Base-by-base conservation (phyloP, 306 rosid species). In the Elaeagnus macrophylla region DNA sequence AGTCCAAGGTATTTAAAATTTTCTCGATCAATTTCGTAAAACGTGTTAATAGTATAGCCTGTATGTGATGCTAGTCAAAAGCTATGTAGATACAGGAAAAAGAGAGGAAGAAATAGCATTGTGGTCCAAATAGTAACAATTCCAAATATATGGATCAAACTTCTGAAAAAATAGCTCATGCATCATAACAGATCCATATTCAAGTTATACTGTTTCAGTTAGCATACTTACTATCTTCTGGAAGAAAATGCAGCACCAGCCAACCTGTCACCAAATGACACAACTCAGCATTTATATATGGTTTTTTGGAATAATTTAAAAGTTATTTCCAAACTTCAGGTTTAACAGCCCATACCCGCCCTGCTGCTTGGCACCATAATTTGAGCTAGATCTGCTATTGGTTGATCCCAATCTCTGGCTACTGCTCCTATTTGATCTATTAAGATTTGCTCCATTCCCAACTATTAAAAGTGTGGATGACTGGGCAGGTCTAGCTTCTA, bases 361-460 rank as follows among this genome's bases (percentile, higher is more conserved):
- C 69, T 75, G 94, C 57, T 87, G 32, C 32, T 25, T 82, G 47
- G 81, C 73, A 38, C 64, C 78, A 59, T 77, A 66, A 67, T 65
- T 69, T 41, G 72, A 70, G 70, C 63, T 76, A 39, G 74, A 72
- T 75, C 95, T 75, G 65, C 89, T 95, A 77, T 88, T 88, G 8
- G 75, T 74, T 18, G 80, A 70, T 57, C 83, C 80, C 46, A 67
- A 35, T 64, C 69, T 77, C 49, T 75, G 85, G 61, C 54, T 70
- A 72, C 68, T 60, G 20, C 49, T 65, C 69, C 68, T 48, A 60
- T 62, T 77, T 48, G 73, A 53, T 60, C 81, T 62, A 69, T 77
- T 77, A 20, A 60, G 53, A 64, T 61, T 58, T 48, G 76, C 74
- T 63, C 93, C 83, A 76, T 82, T 83, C 45, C 80, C 94, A 54